phyloP scores from a whole-genome alignment of 2,329 filamentous ascomycete species.

The Hypoxylon sp. region DNA sequence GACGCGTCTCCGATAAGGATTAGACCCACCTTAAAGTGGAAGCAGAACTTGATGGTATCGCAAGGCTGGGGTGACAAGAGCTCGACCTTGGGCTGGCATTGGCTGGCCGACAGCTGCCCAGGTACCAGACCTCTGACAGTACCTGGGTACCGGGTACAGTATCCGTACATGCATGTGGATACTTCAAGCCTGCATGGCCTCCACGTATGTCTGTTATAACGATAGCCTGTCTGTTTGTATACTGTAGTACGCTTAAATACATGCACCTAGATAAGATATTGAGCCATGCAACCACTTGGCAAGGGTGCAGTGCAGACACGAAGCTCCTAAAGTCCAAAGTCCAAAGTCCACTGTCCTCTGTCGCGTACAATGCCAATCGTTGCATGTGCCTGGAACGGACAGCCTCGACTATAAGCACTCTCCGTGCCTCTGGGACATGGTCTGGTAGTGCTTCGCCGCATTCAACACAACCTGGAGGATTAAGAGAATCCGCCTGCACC shows the following conservation, averaged over 20 bases:
- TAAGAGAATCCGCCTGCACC: neutral
- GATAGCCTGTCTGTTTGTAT: too few species aligned
- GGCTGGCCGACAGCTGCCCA: too few species aligned
- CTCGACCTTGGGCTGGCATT: neutral
- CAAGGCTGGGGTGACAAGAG: slow-evolving; percentile 15
- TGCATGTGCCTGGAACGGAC: neutral
- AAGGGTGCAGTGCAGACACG: slow-evolving; percentile 4
- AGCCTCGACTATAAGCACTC: neutral
- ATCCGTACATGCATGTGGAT: too few species aligned
- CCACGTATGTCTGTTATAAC: too few species aligned
- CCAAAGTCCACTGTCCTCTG: neutral
- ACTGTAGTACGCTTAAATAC: slow-evolving; percentile 3
- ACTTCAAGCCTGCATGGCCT: too few species aligned
- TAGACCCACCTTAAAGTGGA: neutral
- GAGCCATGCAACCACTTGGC: neutral
- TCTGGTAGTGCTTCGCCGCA: neutral
- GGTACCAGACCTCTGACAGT: too few species aligned
- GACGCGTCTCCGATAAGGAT: slow-evolving; percentile 16
- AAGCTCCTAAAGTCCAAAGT: slow-evolving; percentile 3
- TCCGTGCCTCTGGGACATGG: neutral
- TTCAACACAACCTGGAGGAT: neutral
- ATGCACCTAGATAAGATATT: neutral
- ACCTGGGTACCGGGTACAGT: too few species aligned
- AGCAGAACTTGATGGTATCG: neutral
- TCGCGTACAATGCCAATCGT: neutral